Base-by-base conservation (phyloP, 2,329 filamentous ascomycete genomes). In the Raffaelea albimanens region DNA sequence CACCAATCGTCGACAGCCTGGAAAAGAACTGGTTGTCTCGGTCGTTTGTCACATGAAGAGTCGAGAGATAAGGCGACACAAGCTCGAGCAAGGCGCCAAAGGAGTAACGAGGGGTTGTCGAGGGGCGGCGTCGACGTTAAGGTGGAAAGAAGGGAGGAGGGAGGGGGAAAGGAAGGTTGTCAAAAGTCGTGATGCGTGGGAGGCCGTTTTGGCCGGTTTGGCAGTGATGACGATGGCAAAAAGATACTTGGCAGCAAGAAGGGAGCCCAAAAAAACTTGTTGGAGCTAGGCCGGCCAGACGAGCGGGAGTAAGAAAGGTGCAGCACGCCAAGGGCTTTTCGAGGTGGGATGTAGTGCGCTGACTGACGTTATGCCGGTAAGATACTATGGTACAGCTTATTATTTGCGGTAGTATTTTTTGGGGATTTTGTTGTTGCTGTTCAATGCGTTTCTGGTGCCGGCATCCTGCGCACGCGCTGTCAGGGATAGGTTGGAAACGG, bases 1-100 rank as follows among this genome's bases (percentile, higher is more conserved):
- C 5, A 16, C 34, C 19, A 22, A 23, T 29, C 34, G 4, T 18
- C n/a, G 40, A 33, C 33, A 33, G 40, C 21, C 34, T 10, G 34
- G n/a, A 16, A 16, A 16, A 8, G 41, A 14, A 19, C 5, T 11
- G 5, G 10, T n/a, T n/a, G 36, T 21, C 23, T 21, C 14, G 11
- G 36, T 19, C 5, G n/a, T 16, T 34, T 13, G 50, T 48, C 50
- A 52, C 48, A 50, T 52, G 44, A 47, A n/a, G 36, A 23, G 47
- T 47, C 47, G 45, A 40, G 47, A 44, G 45, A 49, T 43, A 49
- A 40, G 44, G 38, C n/a, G 13, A 7, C n/a, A 44, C n/a, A n/a
- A n/a, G n/a, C n/a, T 31, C 9, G 25, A 19, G 14, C 5, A 19
- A 21, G 29, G 19, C 22, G 40, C 25, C 7, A 29, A 7, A 13